Evolutionary conservation across 306 rosid species (phyloP), one percentile per base, ranked within the genome.

Genomic region (Clitoria ternatea): DNA sequence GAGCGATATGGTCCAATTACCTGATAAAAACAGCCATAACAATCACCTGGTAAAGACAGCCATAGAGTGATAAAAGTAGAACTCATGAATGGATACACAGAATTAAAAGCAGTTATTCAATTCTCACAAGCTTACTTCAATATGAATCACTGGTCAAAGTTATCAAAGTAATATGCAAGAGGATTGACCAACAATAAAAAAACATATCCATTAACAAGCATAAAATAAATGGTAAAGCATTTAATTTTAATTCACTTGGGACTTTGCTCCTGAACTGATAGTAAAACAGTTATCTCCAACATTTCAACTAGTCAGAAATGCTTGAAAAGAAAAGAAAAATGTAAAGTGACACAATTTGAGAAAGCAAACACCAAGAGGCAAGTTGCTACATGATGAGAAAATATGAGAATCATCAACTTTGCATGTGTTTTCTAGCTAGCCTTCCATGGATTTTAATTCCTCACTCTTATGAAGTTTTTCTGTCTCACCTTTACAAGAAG

Each of bases 1-100:
- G 96, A 93, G 61, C 98, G 96, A 80, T 93, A 87, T 2, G 97
- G 98, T 73, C 98, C 97, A 82, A 93, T 93, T 69, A 90, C 98
- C 98, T 93, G 81, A 79, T 61, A 32, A 40, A 13, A 61, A 69
- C 61, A 61, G 3, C 73, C 66, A 69, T 42, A 80, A 80, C 69
- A 37, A n/a, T n/a, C n/a, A n/a, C n/a, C n/a, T 13, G 18, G 22
- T 50, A 14, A 79, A n/a, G n/a, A n/a, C n/a, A n/a, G n/a, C n/a
- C n/a, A n/a, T n/a, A n/a, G n/a, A n/a, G n/a, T n/a, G n/a, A n/a
- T n/a, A n/a, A n/a, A 78, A 63, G 43, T 26, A 10, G 61, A 70
- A 66, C 55, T 61, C 55, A 36, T 14, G 40, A 78, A 69, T 11
- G 3, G 30, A 36, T 15, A 79, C 66, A 44, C 70, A 48, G 29